These are phyloP conservation scores for Brasenia schreberi DNA, from an alignment of 164 flowering plant species.

Conservation along the genomic window DNA sequence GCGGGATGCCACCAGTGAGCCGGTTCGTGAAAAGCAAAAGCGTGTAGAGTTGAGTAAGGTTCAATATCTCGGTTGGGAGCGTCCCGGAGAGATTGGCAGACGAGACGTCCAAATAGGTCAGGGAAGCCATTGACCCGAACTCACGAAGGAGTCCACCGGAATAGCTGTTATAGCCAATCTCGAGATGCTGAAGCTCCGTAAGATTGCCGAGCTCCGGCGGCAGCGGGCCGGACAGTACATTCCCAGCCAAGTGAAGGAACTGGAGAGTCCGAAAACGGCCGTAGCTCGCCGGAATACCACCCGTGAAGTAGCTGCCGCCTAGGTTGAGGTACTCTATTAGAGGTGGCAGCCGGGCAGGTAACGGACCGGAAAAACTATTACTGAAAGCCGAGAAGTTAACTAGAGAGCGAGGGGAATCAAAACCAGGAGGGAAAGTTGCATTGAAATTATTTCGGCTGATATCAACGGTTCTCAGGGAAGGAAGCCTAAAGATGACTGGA, in stretches of 20 bases:
- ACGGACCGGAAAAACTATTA: conserved; percentile 68
- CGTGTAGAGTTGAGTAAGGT: conserved; percentile 34
- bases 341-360: conserved; percentile 40
- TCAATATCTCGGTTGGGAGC: conserved; percentile 37
- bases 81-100: conserved; percentile 38
- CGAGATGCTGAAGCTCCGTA: conserved; percentile 41
- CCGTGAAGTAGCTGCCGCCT: conserved; percentile 87
- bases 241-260: conserved; percentile 58
- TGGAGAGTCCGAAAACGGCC: conserved; percentile 37
- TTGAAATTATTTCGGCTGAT: conserved; percentile 68
- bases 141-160: conserved; percentile 35
- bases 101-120: conserved; percentile 60
- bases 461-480: conserved; percentile 42
- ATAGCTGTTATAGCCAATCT: conserved; percentile 69
- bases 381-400: conserved; percentile 52
- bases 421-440: conserved; percentile 51
- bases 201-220: conserved; percentile 46
- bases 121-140: conserved; percentile 25
- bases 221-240: conserved; percentile 37
- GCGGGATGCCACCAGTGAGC: conserved; percentile 56
- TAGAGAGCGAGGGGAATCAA: conserved; percentile 45
- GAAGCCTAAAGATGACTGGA: conserved; percentile 34
- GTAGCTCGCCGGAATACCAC: conserved; percentile 42
- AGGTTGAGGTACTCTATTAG: conserved; percentile 59
- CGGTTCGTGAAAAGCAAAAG: conserved; percentile 53